phyloP scores from a whole-genome alignment of 305 asterid genomes.

The Salvia sclarea region DNA sequence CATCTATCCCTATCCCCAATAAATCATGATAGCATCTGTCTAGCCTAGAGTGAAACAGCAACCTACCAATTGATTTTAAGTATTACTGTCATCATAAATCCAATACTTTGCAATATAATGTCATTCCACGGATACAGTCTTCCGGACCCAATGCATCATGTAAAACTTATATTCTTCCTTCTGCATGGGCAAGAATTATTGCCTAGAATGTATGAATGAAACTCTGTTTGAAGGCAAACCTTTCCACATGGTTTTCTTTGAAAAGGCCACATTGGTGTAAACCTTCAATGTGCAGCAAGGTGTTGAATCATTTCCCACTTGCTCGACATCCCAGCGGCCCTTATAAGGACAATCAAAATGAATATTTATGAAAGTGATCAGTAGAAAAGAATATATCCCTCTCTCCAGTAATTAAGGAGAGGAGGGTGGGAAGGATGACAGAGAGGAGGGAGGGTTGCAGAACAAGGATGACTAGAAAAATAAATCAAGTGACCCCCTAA shows the following conservation, averaged over 20 bases:
- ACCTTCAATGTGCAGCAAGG: constrained; percentile 69
- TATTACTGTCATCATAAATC: not conserved
- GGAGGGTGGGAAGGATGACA: not conserved
- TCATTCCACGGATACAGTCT: not conserved
- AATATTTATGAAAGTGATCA: constrained; percentile 22
- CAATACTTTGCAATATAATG: not conserved
- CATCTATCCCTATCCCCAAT: not conserved
- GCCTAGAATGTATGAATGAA: constrained; percentile 12
- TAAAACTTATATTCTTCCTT: not conserved
- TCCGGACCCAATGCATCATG: constrained; percentile 15
- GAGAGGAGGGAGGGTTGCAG: not conserved
- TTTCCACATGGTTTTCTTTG: constrained; percentile 90
- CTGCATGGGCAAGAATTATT: constrained; percentile 16
- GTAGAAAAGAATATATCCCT: constrained; percentile 4
- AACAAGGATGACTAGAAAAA: constrained; percentile 9
- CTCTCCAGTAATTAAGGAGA: constrained; percentile 11
- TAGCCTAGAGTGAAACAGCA: not conserved
- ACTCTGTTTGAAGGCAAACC: constrained; percentile 46
- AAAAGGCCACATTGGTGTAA: constrained; percentile 71
- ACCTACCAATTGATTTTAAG: not conserved
- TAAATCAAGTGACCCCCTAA: constrained; percentile 12
- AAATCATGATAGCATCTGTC: not conserved
- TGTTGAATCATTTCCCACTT: constrained; percentile 48
- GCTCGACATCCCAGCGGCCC: constrained; percentile 88
- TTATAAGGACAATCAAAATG: constrained; percentile 37